Evolutionary conservation across 768 basidiomycete species (phyloP).

Genomic region (Pluteus cervinus): DNA sequence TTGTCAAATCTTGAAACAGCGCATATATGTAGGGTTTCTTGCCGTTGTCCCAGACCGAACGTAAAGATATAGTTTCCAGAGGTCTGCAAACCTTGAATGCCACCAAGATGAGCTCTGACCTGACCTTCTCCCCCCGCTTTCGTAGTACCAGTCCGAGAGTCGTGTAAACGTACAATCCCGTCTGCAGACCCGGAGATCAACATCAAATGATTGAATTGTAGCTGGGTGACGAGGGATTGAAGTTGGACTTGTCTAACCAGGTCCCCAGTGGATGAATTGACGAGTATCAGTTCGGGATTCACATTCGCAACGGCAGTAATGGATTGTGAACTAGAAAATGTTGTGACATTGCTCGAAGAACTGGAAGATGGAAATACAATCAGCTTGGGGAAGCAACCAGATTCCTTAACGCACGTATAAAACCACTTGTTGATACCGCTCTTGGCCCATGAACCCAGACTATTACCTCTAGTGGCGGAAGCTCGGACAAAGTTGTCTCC

Average conservation of each 20-base stretch:
- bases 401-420: constrained; percentile 43
- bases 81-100: constrained; percentile 76
- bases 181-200: constrained; percentile 68
- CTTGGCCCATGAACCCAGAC: constrained; percentile 77
- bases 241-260: constrained; percentile 50
- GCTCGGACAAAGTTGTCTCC: constrained; percentile 80
- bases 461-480: constrained; percentile 48
- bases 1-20: constrained; percentile 8
- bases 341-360: constrained; percentile 26
- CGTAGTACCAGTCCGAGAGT: constrained; percentile 55
- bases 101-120: constrained; percentile 75
- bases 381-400: constrained; percentile 2
- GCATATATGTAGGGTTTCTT: constrained; percentile 1
- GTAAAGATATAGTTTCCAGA: constrained; percentile 79
- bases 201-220: constrained; percentile 58
- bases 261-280: constrained; percentile 71
- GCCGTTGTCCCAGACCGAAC: constrained; percentile 87
- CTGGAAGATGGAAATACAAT: constrained; percentile 12
- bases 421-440: constrained; percentile 85
- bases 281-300: constrained; percentile 55
- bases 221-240: constrained; percentile 56
- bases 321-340: constrained; percentile 42
- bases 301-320: constrained; percentile 56
- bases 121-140: constrained; percentile 44
- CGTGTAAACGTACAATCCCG: constrained; percentile 68